A percentile compares a stretch with the other conserved stretches of the same genome.
Evolutionary conservation across 1,284 basidiomycete species (phyloP).

Genomic region (Hymenochaete sp.): DNA sequence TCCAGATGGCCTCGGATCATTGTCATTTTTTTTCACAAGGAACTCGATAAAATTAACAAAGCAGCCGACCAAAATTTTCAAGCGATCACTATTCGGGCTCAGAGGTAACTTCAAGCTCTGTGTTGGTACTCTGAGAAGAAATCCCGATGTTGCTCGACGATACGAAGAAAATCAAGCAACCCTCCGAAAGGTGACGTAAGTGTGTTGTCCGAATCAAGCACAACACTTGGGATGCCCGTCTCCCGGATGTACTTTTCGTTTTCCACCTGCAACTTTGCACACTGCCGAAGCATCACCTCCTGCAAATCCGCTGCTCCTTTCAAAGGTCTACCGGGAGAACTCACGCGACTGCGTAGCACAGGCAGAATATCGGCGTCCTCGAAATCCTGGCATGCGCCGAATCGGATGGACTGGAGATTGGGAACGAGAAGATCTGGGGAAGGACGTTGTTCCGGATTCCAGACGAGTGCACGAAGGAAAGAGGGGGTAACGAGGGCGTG

Average conservation of each 20-base stretch:
- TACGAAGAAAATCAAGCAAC: slow-evolving; percentile 2
- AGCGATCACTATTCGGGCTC: too few relatives aligned
- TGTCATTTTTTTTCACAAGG: too few relatives aligned
- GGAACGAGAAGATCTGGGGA: background rate
- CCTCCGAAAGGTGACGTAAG: slow-evolving; percentile 8
- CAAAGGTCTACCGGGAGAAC: background rate
- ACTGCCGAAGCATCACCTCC: slow-evolving; percentile 7
- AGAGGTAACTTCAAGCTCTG: too few relatives aligned
- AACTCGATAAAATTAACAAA: too few relatives aligned
- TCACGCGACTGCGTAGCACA: slow-evolving; percentile 4
- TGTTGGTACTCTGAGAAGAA: slow-evolving; percentile 10
- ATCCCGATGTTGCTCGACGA: slow-evolving; percentile 5
- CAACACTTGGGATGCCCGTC: background rate
- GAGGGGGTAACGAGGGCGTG: slow-evolving; percentile 4
- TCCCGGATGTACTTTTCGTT: slow-evolving; percentile 8
- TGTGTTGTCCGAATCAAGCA: slow-evolving; percentile 6
- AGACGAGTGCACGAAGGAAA: slow-evolving; percentile 4
- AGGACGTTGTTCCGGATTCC: slow-evolving; percentile 1
- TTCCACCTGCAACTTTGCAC: slow-evolving; percentile 1
- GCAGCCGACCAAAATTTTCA: too few relatives aligned
- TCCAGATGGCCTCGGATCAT: too few relatives aligned
- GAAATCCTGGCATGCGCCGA: slow-evolving; percentile 9
- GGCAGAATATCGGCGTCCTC: slow-evolving; percentile 3
- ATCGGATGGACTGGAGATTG: background rate
- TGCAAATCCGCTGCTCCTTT: slow-evolving; percentile 1